Conservation (phyloP, 176 grass and related monocot genomes). For the Oryza longistaminata region DNA sequence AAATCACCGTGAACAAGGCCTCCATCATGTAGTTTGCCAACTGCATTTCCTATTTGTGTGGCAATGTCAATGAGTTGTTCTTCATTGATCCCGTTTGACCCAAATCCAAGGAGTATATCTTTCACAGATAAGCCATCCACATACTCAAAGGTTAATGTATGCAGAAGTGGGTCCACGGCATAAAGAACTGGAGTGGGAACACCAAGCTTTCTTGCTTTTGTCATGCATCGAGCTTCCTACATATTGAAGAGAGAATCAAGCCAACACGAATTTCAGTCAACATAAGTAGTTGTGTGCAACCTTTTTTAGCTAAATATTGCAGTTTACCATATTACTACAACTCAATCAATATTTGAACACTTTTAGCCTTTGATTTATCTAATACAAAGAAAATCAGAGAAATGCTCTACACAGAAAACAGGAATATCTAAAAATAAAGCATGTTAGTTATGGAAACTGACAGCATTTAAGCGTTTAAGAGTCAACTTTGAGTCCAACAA, state of each 20-base stretch:
- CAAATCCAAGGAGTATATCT: conserved; percentile 86
- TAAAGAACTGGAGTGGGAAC: conserved; percentile 87
- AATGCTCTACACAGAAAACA: background rate
- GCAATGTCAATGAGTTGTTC: conserved; percentile 68
- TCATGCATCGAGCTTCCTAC: conserved; percentile 96
- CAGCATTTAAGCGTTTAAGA: conserved; percentile 80
- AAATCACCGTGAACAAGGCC: conserved; percentile 92
- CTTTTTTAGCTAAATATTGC: background rate
- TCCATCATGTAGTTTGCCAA: conserved; percentile 89
- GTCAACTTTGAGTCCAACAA: conserved; percentile 82
- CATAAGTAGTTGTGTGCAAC: background rate
- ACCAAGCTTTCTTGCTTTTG: conserved; percentile 92
- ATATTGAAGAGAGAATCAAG: background rate
- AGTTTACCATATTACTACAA: conserved; percentile 22
- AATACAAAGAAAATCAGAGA: background rate
- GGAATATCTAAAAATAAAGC: background rate
- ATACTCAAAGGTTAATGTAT: conserved; percentile 89
- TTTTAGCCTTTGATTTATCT: background rate
- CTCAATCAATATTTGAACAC: conserved; percentile 22
- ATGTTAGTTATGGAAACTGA: conserved; percentile 38
- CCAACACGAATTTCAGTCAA: background rate
- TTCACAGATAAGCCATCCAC: conserved; percentile 82
- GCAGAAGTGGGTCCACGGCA: conserved; percentile 69
- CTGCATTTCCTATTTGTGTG: conserved; percentile 82
- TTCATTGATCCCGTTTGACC: conserved; percentile 63